A percentile compares a stretch with the other conserved stretches of the same genome.
Evolutionary conservation across 257 asterid species (phyloP).

Genomic region (Ajuga chamaepitys): DNA sequence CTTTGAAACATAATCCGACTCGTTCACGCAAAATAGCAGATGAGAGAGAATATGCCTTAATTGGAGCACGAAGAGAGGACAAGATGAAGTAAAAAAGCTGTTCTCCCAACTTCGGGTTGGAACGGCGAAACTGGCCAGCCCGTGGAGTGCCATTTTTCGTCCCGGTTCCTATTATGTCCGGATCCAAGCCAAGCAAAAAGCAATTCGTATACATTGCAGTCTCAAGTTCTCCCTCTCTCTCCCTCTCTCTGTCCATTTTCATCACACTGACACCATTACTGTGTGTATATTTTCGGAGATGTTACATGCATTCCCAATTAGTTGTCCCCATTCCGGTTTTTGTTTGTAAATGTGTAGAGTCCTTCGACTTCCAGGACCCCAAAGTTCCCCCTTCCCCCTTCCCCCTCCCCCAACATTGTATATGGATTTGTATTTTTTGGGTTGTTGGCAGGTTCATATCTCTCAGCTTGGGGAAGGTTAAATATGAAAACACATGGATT

Average conservation of each 20-base stretch:
- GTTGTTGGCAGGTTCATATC: no score
- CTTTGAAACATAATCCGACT: not conserved
- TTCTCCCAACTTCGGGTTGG: constrained; percentile 97
- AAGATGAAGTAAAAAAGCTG: constrained; percentile 91
- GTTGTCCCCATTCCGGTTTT: constrained; percentile 25
- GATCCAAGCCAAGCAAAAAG: constrained; percentile 93
- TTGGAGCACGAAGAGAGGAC: constrained; percentile 93
- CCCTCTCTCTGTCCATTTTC: constrained; percentile 99
- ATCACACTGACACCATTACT: constrained; percentile 38
- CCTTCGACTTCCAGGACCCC: no score
- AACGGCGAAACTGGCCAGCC: constrained; percentile 90
- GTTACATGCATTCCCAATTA: constrained; percentile 22
- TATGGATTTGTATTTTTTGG: no score
- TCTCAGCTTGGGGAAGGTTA: no score
- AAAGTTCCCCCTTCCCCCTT: no score
- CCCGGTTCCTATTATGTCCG: constrained; percentile 78
- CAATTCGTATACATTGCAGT: constrained; percentile 99
- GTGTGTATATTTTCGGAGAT: constrained; percentile 15
- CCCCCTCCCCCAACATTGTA: no score
- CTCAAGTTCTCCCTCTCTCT: constrained; percentile 96
- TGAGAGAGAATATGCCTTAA: constrained; percentile 37
- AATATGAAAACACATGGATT: no score
- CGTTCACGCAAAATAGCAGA: not conserved
- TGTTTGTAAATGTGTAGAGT: no score
- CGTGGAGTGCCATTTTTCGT: constrained; percentile 78